Evolutionary conservation across 1,139 yeast species (phyloP), one percentile per base, ranked within the genome.

Genomic region (Scheffersomyces lignicola): DNA sequence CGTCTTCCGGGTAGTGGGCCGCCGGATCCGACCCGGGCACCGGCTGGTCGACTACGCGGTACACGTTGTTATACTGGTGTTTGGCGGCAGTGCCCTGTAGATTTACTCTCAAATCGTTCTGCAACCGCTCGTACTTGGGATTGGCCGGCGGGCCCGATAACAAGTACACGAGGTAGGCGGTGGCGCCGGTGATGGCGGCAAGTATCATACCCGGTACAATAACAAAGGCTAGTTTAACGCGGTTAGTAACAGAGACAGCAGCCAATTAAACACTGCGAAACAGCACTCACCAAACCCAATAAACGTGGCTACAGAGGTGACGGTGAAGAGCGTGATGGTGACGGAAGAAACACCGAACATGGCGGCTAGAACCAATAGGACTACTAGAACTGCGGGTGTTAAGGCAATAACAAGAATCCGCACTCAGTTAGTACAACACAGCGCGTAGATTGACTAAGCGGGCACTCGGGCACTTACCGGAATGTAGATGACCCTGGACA

Each of bases 281-380:
- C 12, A 3, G 25, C 36, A 48, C 56, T 26, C 44, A 51, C 57
- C 42, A 9, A 48, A 36, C 5, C 43, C 24, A 21, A 50, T 34
- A 33, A 51, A 47, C 3, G 41, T 24, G 3, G 30, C 32, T 9
- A 48, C 28, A 23, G 44, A 40, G 2, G 39, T 15, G 2, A 38
- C 5, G 3, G 46, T 37, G 12, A 43, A 30, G 12, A 49, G 15
- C 3, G 46, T 39, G 16, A 51, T 38, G 2, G 43, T 38, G n/a
- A 48, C 27, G 15, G 56, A 45, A 4, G 56, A 51, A 23, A 52
- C 31, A n/a, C 54, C 56, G 37, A 52, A 41, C 56, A 51, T 51
- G 23, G 31, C n/a, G 10, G 38, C 18, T 12, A 29, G 32, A 8
- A 33, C 18, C 13, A 31, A 16, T 15, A 26, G 12, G 18, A 26